phyloP scores from a whole-genome alignment of 225 moss, liverwort and hornwort genomes.

The Asterella californica region DNA sequence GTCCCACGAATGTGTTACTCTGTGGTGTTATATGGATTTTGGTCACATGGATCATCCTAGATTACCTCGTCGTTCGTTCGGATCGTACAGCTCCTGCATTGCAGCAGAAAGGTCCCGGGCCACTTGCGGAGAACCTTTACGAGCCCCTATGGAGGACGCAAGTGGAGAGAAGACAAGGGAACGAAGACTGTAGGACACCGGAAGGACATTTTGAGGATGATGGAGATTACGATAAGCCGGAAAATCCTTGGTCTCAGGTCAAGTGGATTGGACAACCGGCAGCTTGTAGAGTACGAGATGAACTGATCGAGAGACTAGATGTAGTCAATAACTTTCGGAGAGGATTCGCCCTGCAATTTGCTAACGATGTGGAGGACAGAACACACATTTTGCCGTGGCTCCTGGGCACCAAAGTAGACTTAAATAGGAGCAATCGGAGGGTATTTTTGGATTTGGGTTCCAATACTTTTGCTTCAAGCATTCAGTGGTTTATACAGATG shows the following conservation, averaged over 20 bases:
- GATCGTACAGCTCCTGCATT: background rate
- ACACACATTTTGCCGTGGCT: slow-evolving; percentile 79
- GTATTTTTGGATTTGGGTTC: slow-evolving; percentile 82
- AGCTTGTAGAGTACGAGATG: slow-evolving; percentile 61
- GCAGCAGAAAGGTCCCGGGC: background rate
- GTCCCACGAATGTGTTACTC: slow-evolving; percentile 14
- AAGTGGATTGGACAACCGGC: slow-evolving; percentile 86
- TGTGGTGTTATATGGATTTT: slow-evolving; percentile 24
- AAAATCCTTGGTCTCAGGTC: slow-evolving; percentile 53
- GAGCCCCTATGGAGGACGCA: slow-evolving; percentile 9
- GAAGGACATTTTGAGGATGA: slow-evolving; percentile 39
- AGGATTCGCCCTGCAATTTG: slow-evolving; percentile 62
- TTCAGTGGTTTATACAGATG: slow-evolving; percentile 82
- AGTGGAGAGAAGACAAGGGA: background rate
- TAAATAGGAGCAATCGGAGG: slow-evolving; percentile 57
- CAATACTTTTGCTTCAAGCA: slow-evolving; percentile 72
- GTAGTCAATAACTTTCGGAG: slow-evolving; percentile 68
- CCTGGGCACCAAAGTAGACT: slow-evolving; percentile 59
- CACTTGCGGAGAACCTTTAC: background rate
- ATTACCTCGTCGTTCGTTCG: background rate
- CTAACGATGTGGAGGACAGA: slow-evolving; percentile 71
- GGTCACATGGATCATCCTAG: slow-evolving; percentile 23
- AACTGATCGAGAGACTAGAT: slow-evolving; percentile 72
- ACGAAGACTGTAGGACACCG: slow-evolving; percentile 17
- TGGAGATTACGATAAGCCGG: slow-evolving; percentile 4